A percentile compares a stretch with the other conserved stretches of the same genome.
Evolutionary conservation across 345 rosid species (phyloP).

Genomic region (Barbarea vulgaris): DNA sequence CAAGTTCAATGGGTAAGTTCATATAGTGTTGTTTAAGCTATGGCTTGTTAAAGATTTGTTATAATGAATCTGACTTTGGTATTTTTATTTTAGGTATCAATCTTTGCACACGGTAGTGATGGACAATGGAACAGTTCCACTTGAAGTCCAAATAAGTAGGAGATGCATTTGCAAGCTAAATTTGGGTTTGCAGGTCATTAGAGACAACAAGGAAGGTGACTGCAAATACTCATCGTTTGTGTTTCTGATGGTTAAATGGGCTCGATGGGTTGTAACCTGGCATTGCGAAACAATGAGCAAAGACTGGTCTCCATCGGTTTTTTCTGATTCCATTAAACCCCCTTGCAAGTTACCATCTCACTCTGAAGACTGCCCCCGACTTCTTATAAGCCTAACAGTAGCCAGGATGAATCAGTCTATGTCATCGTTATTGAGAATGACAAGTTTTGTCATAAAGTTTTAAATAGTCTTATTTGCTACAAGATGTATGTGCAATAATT

Average conservation of each 20-base stretch:
- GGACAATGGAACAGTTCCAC: constrained; percentile 73
- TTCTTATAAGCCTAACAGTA: constrained; percentile 63
- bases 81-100: constrained; percentile 57
- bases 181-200: constrained; percentile 98
- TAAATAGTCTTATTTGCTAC: not conserved
- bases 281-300: constrained; percentile 88
- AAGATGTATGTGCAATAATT: constrained; percentile 88
- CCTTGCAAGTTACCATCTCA: constrained; percentile 84
- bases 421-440: constrained; percentile 86
- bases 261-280: constrained; percentile 93
- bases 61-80: constrained; percentile 16
- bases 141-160: constrained; percentile 93
- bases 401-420: constrained; percentile 75
- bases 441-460: constrained; percentile 54
- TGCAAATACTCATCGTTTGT: constrained; percentile 77
- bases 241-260: constrained; percentile 98
- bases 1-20: constrained; percentile 82
- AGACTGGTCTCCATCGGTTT: constrained; percentile 54
- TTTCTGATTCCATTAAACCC: constrained; percentile 56
- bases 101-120: constrained; percentile 88
- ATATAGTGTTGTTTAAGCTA: constrained; percentile 23
- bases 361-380: constrained; percentile 71
- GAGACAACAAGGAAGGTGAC: constrained; percentile 95
- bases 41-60: constrained; percentile 11
- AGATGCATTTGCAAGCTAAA: constrained; percentile 96